phyloP scores from a whole-genome alignment of 2,329 filamentous ascomycete species.

The Pseudogymnoascus destructans region DNA sequence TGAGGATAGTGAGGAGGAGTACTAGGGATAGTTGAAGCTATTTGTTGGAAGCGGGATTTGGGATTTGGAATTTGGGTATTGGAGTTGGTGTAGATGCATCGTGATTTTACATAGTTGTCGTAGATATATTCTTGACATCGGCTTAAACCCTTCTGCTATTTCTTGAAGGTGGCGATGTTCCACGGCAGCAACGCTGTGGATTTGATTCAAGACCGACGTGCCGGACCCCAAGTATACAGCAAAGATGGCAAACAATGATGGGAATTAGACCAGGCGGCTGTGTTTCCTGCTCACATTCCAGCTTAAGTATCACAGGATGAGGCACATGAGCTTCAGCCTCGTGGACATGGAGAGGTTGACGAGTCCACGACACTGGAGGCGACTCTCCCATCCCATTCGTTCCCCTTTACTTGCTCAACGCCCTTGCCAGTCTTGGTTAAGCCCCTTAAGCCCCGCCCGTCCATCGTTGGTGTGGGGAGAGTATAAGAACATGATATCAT shows the following conservation, averaged over 20 bases:
- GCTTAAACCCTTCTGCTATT: background rate
- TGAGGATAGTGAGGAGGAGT: constrained; percentile 40
- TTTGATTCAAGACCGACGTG: background rate
- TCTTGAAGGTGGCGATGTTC: background rate
- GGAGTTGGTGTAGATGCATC: background rate
- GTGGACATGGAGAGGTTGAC: background rate
- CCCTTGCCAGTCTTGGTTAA: background rate
- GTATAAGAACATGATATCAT: background rate
- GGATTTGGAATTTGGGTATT: constrained; percentile 1
- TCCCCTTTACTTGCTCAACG: constrained; percentile 2
- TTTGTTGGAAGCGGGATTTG: background rate
- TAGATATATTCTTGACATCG: background rate
- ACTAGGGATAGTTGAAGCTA: background rate
- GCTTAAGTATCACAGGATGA: background rate
- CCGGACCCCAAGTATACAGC: background rate
- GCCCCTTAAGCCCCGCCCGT: too few species aligned
- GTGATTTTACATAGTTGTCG: background rate
- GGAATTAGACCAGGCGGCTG: background rate
- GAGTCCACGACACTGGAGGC: background rate
- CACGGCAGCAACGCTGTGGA: background rate
- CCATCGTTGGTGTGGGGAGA: background rate
- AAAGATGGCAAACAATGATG: background rate
- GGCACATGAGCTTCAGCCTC: background rate
- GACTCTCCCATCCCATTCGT: background rate
- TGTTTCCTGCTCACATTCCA: background rate